Evolutionary conservation across 176 grass and related monocot genomes (phyloP).

Genomic region (Paspalum notatum): DNA sequence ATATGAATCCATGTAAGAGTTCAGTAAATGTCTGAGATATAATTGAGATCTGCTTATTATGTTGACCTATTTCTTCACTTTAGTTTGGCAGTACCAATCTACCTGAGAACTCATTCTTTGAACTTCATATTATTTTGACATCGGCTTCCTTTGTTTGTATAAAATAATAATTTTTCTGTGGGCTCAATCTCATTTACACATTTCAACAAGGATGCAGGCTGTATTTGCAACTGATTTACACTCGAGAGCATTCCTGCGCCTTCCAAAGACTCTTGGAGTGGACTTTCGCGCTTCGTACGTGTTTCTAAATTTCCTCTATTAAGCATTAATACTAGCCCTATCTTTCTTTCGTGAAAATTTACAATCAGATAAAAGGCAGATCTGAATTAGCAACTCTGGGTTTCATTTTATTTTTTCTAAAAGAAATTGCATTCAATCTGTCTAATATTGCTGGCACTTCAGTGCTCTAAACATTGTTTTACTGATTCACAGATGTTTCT

Average conservation of each 20-base stretch:
- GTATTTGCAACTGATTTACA: slow-evolving; percentile 97
- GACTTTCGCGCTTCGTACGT: slow-evolving; percentile 98
- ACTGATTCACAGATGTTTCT: slow-evolving; percentile 75
- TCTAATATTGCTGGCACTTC: neutral
- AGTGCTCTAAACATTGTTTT: slow-evolving; percentile 17
- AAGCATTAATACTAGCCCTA: neutral
- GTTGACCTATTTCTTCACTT: slow-evolving; percentile 15
- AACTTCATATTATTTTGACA: neutral
- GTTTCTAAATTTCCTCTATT: slow-evolving; percentile 34
- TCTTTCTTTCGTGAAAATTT: neutral
- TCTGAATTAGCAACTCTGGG: neutral
- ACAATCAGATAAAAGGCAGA: neutral
- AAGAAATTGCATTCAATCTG: neutral
- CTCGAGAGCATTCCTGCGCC: slow-evolving; percentile 82
- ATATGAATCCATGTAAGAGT: slow-evolving; percentile 13
- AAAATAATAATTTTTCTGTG: slow-evolving; percentile 9
- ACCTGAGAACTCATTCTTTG: neutral
- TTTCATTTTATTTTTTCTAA: neutral
- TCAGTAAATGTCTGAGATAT: neutral
- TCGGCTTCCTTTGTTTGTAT: slow-evolving; percentile 9
- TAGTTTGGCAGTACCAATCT: neutral
- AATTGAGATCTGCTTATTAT: neutral
- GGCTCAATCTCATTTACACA: slow-evolving; percentile 1
- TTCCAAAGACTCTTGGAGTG: slow-evolving; percentile 93
- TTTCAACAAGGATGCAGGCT: slow-evolving; percentile 55